Percentiles rank a stretch among this genome's conserved stretches.
Evolutionary conservation across 1,284 basidiomycete species (phyloP).

Genomic region (Hymenochaete sp.): DNA sequence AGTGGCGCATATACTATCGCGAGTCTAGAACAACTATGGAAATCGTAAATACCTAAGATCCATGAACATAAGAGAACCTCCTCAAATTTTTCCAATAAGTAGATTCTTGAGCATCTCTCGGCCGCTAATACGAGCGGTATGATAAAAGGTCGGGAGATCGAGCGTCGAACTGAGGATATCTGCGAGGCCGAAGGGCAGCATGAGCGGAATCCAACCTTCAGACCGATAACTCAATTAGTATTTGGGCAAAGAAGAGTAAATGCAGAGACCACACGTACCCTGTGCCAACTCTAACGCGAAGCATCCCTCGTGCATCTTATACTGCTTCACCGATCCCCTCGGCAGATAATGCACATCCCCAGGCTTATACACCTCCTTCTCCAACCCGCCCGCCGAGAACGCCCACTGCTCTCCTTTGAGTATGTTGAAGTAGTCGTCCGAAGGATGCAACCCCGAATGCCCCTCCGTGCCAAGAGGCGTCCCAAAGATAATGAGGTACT

Average conservation of each 20-base stretch:
- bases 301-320: conserved; percentile 93
- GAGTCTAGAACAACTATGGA: not conserved
- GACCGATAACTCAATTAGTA: not conserved
- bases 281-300: conserved; percentile 93
- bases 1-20: no score
- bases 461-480: conserved; percentile 96
- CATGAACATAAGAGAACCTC: not conserved
- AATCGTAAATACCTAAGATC: not conserved
- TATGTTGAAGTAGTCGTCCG: conserved; percentile 98
- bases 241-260: not conserved
- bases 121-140: conserved; percentile 73
- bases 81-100: conserved; percentile 78
- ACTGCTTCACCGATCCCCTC: conserved; percentile 86
- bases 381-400: conserved; percentile 71
- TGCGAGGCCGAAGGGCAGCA: conserved; percentile 89
- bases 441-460: conserved; percentile 88
- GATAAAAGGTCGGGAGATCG: conserved; percentile 76
- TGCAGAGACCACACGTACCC: conserved; percentile 41
- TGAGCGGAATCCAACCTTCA: conserved; percentile 81
- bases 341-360: conserved; percentile 81
- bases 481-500: conserved; percentile 93
- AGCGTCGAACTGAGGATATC: conserved; percentile 86
- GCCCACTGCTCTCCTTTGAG: conserved; percentile 91
- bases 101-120: conserved; percentile 79
- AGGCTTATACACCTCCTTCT: conserved; percentile 76